phyloP scores from a whole-genome alignment of 2,329 filamentous ascomycete species.

The Xylariaceae sp. region DNA sequence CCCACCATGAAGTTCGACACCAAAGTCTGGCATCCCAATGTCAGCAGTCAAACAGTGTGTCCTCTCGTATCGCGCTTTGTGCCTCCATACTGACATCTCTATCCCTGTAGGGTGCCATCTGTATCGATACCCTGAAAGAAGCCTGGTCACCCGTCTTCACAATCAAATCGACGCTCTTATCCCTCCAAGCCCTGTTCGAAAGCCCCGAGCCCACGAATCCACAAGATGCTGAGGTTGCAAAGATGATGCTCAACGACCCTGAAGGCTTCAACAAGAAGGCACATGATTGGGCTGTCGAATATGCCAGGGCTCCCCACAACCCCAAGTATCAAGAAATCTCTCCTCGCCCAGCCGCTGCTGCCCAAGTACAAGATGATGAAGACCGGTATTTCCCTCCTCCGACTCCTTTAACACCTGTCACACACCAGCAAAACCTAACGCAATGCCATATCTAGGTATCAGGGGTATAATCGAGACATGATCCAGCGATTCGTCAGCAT shows the following conservation, averaged over 20 bases:
- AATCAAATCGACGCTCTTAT: constrained; percentile 91
- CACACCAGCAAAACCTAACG: constrained; percentile 9
- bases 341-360: constrained; percentile 34
- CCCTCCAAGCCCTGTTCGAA: constrained; percentile 87
- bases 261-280: constrained; percentile 77
- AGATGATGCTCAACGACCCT: constrained; percentile 78
- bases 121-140: constrained; percentile 82
- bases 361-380: constrained; percentile 51
- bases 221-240: constrained; percentile 92
- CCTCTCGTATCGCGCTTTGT: background rate
- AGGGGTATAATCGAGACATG: constrained; percentile 80
- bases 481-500: constrained; percentile 82
- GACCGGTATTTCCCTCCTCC: constrained; percentile 32
- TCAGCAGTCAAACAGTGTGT: constrained; percentile 83
- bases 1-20: constrained; percentile 89
- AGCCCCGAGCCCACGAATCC: constrained; percentile 94
- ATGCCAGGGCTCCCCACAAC: constrained; percentile 68
- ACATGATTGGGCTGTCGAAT: constrained; percentile 82
- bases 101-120: constrained; percentile 76
- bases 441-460: constrained; percentile 55
- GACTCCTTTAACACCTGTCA: background rate
- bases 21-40: constrained; percentile 95
- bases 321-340: constrained; percentile 24
- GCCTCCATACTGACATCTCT: background rate
- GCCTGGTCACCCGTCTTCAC: constrained; percentile 96